phyloP scores from a whole-genome alignment of 179 eudicot species.

The Beta macrorhiza region DNA sequence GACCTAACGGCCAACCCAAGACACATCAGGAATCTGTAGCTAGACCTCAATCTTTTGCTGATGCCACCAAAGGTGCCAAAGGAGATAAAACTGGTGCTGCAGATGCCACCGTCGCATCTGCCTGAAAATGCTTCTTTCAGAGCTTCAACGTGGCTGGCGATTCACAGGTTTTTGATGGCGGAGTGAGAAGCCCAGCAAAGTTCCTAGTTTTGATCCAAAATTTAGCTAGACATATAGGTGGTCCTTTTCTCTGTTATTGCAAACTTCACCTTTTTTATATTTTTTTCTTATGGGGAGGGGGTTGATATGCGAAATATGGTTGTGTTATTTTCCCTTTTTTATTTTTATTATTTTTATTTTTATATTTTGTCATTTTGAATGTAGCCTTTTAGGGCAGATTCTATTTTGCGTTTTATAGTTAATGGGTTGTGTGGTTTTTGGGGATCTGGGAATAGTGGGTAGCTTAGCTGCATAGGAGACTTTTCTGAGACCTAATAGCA shows the following conservation, averaged over 20 bases:
- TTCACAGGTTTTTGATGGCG: slow-evolving; percentile 34
- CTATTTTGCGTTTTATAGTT: slow-evolving; percentile 22
- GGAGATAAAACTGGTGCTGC: slow-evolving; percentile 29
- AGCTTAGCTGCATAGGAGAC: slow-evolving; percentile 21
- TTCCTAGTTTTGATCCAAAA: slow-evolving; percentile 31
- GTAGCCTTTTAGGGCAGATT: slow-evolving; percentile 16
- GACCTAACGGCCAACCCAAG: slow-evolving; percentile 24
- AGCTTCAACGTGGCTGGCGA: background rate
- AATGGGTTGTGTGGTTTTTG: slow-evolving; percentile 4
- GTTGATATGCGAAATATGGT: slow-evolving; percentile 18
- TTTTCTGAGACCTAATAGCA: slow-evolving; percentile 23
- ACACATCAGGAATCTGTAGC: slow-evolving; percentile 16
- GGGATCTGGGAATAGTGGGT: slow-evolving; percentile 19
- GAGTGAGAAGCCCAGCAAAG: slow-evolving; percentile 21
- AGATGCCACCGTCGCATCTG: slow-evolving; percentile 26
- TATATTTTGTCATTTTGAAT: background rate
- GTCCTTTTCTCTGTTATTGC: slow-evolving; percentile 17
- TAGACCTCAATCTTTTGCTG: slow-evolving; percentile 19
- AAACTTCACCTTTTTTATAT: slow-evolving; percentile 10
- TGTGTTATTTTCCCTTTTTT: background rate
- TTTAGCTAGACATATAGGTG: slow-evolving; percentile 25
- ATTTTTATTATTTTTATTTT: background rate
- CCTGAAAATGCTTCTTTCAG: slow-evolving; percentile 12
- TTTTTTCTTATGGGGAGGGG: background rate
- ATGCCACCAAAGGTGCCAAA: slow-evolving; percentile 28